Base-by-base conservation (phyloP, 768 basidiomycete species). In the Hemileccinum impolitum region DNA sequence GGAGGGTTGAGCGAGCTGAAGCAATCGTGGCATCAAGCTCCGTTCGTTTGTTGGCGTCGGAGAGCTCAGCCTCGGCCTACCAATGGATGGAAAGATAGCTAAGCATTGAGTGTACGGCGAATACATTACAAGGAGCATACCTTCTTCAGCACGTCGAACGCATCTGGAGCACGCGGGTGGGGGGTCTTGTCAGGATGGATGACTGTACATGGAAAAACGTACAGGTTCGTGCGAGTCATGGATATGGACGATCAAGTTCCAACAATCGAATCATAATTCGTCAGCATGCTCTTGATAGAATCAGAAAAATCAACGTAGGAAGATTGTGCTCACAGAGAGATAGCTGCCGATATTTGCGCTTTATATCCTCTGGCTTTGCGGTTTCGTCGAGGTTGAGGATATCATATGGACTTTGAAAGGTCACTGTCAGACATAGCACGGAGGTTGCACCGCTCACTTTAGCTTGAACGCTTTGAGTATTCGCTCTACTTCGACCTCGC, bases 101-200 rank as follows among this genome's bases (percentile, higher is more conserved):
- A 42, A 45, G 41, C 15, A 26, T 49, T 4, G 25, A 35, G 4
- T 9, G 28, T 12, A 13, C 28, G 19, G 28, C 10, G 30, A 45
- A 23, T 3, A 15, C 15, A 18, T 9, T 37, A 34, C 7, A 21
- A 30, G 21, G 13, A 11, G 55, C 70, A 11, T 43, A 88, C 91
- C 82, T 96, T 95, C 75, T 96, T 96, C 40, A 96, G 76, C 30
- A 92, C 63, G 67, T 95, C 93, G 64, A 96, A 96, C 1, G 94
- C 94, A 70, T 96, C 91, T 59, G 91, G 86, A 43, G 91, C 90
- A 60, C 84, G 81, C 25, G 80, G 75, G 71, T 96, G 91, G 65
- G 89, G 74, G 60, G 88, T 87, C 78, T 98, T 99, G 76, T 99
- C 96, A 53, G 96, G 96, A 77, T 99, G 96, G 62, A 99, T 97